Base-by-base conservation (phyloP, 768 basidiomycete genomes). In the Gymnopilus junonius region DNA sequence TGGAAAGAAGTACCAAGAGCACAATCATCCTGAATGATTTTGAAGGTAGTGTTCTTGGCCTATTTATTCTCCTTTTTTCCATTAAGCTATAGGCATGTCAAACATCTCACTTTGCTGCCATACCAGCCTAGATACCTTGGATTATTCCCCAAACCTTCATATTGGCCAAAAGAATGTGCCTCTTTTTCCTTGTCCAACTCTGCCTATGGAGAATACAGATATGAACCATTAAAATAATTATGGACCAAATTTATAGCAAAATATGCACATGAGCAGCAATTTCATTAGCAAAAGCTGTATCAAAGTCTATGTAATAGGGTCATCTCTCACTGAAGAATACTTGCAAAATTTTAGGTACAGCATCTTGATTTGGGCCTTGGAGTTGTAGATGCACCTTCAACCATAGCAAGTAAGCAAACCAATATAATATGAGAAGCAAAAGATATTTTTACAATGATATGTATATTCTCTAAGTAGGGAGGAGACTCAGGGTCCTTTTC, bases 41-140 rank as follows among this genome's bases (percentile, higher is more conserved):
- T 74, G 57, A 79, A 81, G 46, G n/a, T n/a, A n/a, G 62, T 10
- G 58, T 65, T 53, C 15, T 31, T 65, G 37, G 27, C 70, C 64
- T 25, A 39, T 27, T 43, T 61, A 27, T 55, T 65, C 45, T 15
- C 48, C 14, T 17, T 55, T 27, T 10, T 46, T 10, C 20, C 54
- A 7, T 21, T 17, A 5, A 55, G 25, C 59, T 75, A 66, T 10
- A 56, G 74, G 54, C 69, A 80, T 0, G 77, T 84, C 0, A 75
- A 67, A 64, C 90, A 90, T 2, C 82, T 75, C 0, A 89, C 77
- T 61, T 85, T 85, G 0, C 90, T 90, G 1, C 87, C 89, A 64
- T 86, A 88, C 85, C 85, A 89, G 5, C 70, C 76, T 8, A 77
- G 76, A 21, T 71, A 64, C 2, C 72, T 66, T 4, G 70, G 60